These are phyloP conservation scores for Rutstroemia sydowiana DNA, from an alignment of 2,329 filamentous ascomycete genomes.

Conservation along the genomic window DNA sequence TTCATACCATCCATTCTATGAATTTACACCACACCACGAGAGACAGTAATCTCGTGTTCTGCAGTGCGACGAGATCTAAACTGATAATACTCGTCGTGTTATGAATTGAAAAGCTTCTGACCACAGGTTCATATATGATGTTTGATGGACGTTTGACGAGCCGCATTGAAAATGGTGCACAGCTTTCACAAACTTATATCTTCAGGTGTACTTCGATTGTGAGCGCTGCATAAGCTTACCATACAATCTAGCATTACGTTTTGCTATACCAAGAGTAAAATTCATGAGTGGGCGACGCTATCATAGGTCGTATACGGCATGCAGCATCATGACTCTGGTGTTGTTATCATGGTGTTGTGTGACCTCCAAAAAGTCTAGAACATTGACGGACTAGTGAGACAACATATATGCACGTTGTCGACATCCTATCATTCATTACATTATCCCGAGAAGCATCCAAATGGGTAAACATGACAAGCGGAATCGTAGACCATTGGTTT, in stretches of 20 bases:
- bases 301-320: no score
- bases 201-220: no score
- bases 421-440: not conserved
- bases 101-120: not conserved
- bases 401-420: not conserved
- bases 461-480: no score
- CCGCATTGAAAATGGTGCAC: not conserved
- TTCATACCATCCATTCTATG: no score
- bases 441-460: not conserved
- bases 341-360: not conserved
- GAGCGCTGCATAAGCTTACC: no score
- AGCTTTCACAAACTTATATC: no score
- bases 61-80: not conserved
- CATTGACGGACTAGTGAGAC: not conserved
- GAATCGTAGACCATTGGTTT: no score
- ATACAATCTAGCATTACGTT: no score
- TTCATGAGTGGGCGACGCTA: no score
- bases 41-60: not conserved
- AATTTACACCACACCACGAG: not conserved
- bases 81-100: not conserved
- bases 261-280: no score
- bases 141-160: not conserved
- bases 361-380: not conserved
- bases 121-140: not conserved
- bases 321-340: not conserved